Percentiles rank a stretch among this genome's conserved stretches.
Evolutionary conservation across 1,139 yeast genomes (phyloP).

Genomic region (Torulaspora pretoriensis): DNA sequence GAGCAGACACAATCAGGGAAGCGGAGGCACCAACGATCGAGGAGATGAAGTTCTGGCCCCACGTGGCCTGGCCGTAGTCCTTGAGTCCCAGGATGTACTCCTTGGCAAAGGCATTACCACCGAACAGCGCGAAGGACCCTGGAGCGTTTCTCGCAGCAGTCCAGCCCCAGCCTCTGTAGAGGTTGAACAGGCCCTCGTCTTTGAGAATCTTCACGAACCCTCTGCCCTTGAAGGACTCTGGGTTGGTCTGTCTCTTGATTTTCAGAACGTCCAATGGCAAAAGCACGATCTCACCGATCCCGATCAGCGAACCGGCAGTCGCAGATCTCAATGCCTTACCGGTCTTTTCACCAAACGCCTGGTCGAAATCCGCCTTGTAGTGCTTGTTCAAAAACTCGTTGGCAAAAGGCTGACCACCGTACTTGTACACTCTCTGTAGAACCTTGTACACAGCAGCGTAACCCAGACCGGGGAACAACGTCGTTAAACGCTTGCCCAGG

Average conservation of each 20-base stretch:
- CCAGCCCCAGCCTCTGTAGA: conserved; percentile 99
- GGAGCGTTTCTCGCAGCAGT: conserved; percentile 99
- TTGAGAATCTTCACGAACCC: conserved; percentile 79
- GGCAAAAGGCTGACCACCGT: conserved; percentile 99
- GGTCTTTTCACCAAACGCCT: conserved; percentile 82
- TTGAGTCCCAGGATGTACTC: conserved; percentile 83
- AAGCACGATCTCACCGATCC: conserved; percentile 95
- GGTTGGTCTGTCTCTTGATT: conserved; percentile 98
- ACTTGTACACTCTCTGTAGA: conserved; percentile 94
- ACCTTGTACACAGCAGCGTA: conserved; percentile 97
- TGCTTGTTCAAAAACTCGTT: conserved; percentile 82
- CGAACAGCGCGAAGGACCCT: conserved; percentile 94
- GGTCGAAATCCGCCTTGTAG: conserved; percentile 67
- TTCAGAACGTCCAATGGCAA: conserved; percentile 94
- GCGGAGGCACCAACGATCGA: conserved; percentile 99
- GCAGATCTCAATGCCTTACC: conserved; percentile 97
- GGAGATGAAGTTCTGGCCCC: conserved; percentile 91
- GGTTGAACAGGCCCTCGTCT: conserved; percentile 82
- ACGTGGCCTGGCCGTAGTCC: conserved; percentile 88
- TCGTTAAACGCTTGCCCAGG: conserved; percentile 63
- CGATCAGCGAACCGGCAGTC: conserved; percentile 94
- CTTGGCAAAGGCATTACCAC: conserved; percentile 98
- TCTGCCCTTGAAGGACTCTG: conserved; percentile 96
- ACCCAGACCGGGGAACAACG: conserved; percentile 96
- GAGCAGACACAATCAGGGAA: conserved; percentile 93